Evolutionary conservation across 371 early-diverging fungal species (phyloP).

Genomic region (Apophysomyces variabilis): DNA sequence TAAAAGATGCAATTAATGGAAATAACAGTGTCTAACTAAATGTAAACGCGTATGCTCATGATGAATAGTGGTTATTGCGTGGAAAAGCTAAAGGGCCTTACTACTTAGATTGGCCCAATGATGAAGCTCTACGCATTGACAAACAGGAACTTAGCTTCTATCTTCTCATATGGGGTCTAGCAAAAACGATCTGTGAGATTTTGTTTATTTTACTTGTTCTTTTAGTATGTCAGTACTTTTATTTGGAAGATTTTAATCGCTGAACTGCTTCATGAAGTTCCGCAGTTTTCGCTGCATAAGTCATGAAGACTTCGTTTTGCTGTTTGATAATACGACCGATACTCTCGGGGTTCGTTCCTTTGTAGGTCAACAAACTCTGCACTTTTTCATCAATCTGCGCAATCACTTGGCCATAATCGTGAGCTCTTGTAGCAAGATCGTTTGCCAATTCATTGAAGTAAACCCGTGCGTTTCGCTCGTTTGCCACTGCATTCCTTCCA

Average conservation of each 20-base stretch:
- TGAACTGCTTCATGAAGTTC: constrained; percentile 2
- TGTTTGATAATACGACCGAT: background rate
- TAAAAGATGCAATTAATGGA: too few species aligned
- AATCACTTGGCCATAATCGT: background rate
- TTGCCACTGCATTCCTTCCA: constrained; percentile 9
- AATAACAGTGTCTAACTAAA: too few species aligned
- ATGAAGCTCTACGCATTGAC: too few species aligned
- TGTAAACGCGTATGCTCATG: too few species aligned
- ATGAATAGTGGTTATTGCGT: too few species aligned
- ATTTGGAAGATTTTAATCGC: background rate
- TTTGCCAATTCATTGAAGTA: constrained; percentile 2
- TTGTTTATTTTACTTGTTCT: too few species aligned
- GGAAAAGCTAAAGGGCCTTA: too few species aligned
- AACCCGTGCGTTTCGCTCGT: constrained; percentile 5
- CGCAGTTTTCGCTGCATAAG: constrained; percentile 4
- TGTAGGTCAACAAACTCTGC: constrained; percentile 3
- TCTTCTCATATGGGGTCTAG: too few species aligned
- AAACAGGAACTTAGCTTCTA: too few species aligned
- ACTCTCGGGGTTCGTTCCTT: constrained; percentile 5
- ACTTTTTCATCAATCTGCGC: constrained; percentile 7
- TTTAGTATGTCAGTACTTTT: background rate
- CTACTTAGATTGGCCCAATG: too few species aligned
- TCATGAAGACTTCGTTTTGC: constrained; percentile 8
- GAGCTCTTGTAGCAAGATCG: constrained; percentile 9
- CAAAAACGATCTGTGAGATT: too few species aligned